Evolutionary conservation across 1,139 yeast genomes (phyloP).

Genomic region (Suhomyces bokatorum): DNA sequence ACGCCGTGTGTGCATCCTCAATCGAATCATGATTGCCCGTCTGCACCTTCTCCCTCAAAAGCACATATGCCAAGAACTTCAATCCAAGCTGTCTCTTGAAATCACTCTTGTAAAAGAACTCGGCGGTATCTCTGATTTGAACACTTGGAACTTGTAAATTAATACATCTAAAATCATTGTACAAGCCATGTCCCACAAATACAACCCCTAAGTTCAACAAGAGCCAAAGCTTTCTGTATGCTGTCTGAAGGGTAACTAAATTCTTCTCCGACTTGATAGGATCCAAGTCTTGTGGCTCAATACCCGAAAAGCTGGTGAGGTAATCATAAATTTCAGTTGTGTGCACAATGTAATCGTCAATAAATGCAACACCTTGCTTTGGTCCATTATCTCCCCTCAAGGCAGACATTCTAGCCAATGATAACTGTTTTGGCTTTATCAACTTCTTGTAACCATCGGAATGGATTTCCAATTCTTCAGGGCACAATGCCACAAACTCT

Average conservation of each 20-base stretch:
- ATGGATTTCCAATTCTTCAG: conserved; percentile 77
- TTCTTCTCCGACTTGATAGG: conserved; percentile 65
- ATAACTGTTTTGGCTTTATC: conserved; percentile 71
- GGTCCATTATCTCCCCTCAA: conserved; percentile 72
- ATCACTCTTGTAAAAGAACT: conserved; percentile 70
- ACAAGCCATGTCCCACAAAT: conserved; percentile 93
- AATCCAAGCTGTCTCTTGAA: conserved; percentile 79
- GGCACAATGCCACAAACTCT: conserved; percentile 83
- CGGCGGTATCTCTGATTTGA: conserved; percentile 90
- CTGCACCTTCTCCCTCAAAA: conserved; percentile 77
- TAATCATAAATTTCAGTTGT: conserved; percentile 76
- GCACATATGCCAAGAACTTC: conserved; percentile 80
- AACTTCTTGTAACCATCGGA: conserved; percentile 65
- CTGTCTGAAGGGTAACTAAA: conserved; percentile 78
- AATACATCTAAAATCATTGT: conserved; percentile 89
- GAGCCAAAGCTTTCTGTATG: conserved; percentile 87
- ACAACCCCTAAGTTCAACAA: conserved; percentile 84
- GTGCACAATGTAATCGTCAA: conserved; percentile 89
- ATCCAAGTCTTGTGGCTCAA: conserved; percentile 87
- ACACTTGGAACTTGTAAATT: conserved; percentile 81
- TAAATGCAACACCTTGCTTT: conserved; percentile 73
- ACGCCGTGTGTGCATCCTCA: conserved; percentile 91
- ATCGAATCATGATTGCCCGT: conserved; percentile 94
- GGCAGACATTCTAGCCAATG: conserved; percentile 88
- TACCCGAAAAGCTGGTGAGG: conserved; percentile 88